Conservation (phyloP, 768 basidiomycete genomes). For the Pulveroboletus sp. region DNA sequence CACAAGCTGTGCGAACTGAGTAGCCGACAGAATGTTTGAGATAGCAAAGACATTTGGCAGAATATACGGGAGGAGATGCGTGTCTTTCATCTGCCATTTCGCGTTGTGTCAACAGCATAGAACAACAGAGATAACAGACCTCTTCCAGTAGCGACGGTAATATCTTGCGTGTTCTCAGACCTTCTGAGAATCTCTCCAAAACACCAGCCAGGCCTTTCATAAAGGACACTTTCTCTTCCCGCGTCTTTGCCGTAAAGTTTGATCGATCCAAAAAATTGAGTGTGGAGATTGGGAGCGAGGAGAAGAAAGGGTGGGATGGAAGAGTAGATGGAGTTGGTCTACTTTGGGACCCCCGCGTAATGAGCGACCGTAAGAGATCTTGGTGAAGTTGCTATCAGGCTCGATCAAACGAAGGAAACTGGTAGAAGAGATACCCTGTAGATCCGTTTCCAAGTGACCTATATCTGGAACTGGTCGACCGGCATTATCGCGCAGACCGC, state of each 20-base stretch:
- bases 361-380: constrained; percentile 78
- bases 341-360: constrained; percentile 72
- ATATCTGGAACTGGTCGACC: constrained; percentile 61
- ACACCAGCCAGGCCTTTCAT: constrained; percentile 87
- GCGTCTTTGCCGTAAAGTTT: constrained; percentile 89
- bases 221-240: constrained; percentile 95
- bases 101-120: constrained; percentile 4
- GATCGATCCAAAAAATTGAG: constrained; percentile 95
- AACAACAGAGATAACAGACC: constrained; percentile 40
- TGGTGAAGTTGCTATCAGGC: constrained; percentile 6
- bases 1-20: constrained; percentile 79
- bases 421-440: constrained; percentile 53
- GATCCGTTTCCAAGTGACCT: constrained; percentile 63
- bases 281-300: constrained; percentile 92
- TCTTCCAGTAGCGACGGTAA: constrained; percentile 92
- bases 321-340: constrained; percentile 79
- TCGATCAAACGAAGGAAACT: constrained; percentile 2
- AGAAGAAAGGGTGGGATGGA: constrained; percentile 88
- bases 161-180: constrained; percentile 83
- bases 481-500: constrained; percentile 66
- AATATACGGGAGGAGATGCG: constrained; percentile 88
- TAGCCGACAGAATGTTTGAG: constrained; percentile 67
- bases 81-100: constrained; percentile 81
- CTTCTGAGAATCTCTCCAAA: constrained; percentile 82
- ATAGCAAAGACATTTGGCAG: constrained; percentile 95